A percentile compares a stretch with the other conserved stretches of the same genome.
These are phyloP conservation scores for Miamiensis avidus DNA, from an alignment of 169 alveolate species.

Conservation along the genomic window DNA sequence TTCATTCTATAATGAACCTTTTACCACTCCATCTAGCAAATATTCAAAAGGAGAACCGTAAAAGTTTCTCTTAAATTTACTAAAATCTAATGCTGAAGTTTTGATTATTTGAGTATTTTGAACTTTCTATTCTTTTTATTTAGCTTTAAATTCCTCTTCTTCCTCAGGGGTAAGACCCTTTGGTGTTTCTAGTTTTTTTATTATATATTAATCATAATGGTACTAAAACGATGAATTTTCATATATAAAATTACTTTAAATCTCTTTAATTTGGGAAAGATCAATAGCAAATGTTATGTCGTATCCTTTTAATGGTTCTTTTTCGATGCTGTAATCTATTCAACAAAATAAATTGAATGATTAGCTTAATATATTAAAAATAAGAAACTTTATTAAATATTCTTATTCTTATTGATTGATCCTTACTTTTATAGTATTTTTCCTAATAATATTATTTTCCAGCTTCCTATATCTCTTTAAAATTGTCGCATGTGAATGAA, in stretches of 20 bases:
- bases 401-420: background rate
- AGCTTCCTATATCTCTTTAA: constrained; percentile 4
- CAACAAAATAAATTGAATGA: no score
- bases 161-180: constrained; percentile 9
- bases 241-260: constrained; percentile 1
- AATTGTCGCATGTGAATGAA: background rate
- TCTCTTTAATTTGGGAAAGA: constrained; percentile 1
- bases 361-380: no score
- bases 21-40: background rate
- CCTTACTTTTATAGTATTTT: constrained; percentile 11
- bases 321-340: background rate
- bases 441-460: background rate
- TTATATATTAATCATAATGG: no score
- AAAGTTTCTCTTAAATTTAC: constrained; percentile 4
- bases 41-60: constrained; percentile 14
- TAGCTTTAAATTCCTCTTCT: background rate
- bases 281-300: constrained; percentile 10
- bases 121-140: constrained; percentile 5
- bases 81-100: background rate
- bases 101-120: constrained; percentile 5
- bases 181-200: background rate
- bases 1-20: background rate
- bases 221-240: no score
- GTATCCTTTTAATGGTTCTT: background rate
- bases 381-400: background rate